Base-by-base conservation (phyloP, 73 alveolate species). In the Paraurostyla sp. region DNA sequence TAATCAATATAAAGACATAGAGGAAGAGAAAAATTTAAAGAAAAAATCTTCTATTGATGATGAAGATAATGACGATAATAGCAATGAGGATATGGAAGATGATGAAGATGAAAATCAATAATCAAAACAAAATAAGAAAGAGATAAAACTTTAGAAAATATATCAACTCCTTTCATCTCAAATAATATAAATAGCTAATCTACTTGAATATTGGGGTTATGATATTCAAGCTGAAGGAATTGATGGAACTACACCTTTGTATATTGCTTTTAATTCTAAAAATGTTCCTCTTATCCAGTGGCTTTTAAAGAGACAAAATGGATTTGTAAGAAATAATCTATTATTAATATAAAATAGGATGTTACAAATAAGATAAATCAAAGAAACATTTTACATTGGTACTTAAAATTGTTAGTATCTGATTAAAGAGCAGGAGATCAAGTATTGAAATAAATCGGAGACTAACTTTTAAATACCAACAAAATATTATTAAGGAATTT, bases 11-110 rank as follows among this genome's bases (percentile, higher is more conserved):
- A 63, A 69, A 32, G 84, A 69, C 11, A 41, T 4, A 73, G 49
- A 2, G 11, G 42, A 49, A 11, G 43, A 18, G 15, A 63, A 83
- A 0, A 25, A 38, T 3, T 48, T 29, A 22, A 50, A 60, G n/a
- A 88, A 71, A 20, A 65, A 83, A 2, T 65, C 65, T 0, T 71
- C 51, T 20, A 80, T 69, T 38, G 27, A 83, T 0, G 76, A 63
- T 4, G 92, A 83, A 1, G 48, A 43, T 40, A 71, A 20, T 25
- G 87, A 45, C 2, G 59, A 11, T 20, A 43, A 20, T 4, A 36
- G 23, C 63, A 4, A 30, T 2, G 57, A 38, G 13, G 41, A 30
- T 30, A 35, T 33, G 23, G 4, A 69, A 6, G 62, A 69, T 69
- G 35, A 69, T 11, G 83, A 38, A 38, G 62, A 69, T 20, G 62